phyloP scores from a whole-genome alignment of 208 protist species.

The Leishmania mexicana region DNA sequence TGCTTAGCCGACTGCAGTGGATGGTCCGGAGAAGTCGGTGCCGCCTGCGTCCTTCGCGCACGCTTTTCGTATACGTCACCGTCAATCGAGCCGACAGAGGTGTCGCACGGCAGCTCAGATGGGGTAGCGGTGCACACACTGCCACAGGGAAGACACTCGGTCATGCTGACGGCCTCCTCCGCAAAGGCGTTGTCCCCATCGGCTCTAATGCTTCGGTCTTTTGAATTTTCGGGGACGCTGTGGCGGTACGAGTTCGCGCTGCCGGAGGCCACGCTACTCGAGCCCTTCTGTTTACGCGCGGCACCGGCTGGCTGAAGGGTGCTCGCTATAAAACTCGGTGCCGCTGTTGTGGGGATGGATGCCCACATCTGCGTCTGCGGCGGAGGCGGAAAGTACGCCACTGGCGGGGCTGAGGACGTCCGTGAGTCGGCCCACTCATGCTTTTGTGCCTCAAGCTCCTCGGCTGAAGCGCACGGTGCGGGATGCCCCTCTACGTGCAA shows the following conservation, averaged over 20 bases:
- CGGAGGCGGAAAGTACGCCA: slow-evolving; percentile 49
- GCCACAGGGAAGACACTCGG: not conserved
- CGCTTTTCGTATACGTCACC: not conserved
- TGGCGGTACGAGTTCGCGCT: not conserved
- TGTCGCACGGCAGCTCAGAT: not conserved
- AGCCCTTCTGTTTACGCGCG: not conserved
- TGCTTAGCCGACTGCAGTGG: slow-evolving; percentile 16
- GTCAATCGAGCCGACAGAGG: not conserved
- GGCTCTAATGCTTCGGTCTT: not conserved
- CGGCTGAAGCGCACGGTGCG: slow-evolving; percentile 42
- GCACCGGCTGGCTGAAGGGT: not conserved
- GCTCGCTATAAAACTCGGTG: slow-evolving; percentile 4
- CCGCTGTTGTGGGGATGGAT: slow-evolving; percentile 13
- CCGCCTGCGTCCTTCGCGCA: not conserved
- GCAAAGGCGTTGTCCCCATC: not conserved
- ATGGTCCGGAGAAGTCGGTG: slow-evolving; percentile 11
- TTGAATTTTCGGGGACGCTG: not conserved
- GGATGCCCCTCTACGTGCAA: slow-evolving; percentile 61
- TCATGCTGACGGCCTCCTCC: not conserved
- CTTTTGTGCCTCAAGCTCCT: slow-evolving; percentile 10
- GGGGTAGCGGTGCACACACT: slow-evolving; percentile 1
- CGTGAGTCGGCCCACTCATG: not conserved
- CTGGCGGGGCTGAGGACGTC: slow-evolving; percentile 21
- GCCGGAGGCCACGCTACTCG: not conserved
- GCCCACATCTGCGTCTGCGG: slow-evolving; percentile 32